Evolutionary conservation across 352 stramenopile species (phyloP), one percentile per base, ranked within the genome.

Genomic region (Globisporangium yorkense): DNA sequence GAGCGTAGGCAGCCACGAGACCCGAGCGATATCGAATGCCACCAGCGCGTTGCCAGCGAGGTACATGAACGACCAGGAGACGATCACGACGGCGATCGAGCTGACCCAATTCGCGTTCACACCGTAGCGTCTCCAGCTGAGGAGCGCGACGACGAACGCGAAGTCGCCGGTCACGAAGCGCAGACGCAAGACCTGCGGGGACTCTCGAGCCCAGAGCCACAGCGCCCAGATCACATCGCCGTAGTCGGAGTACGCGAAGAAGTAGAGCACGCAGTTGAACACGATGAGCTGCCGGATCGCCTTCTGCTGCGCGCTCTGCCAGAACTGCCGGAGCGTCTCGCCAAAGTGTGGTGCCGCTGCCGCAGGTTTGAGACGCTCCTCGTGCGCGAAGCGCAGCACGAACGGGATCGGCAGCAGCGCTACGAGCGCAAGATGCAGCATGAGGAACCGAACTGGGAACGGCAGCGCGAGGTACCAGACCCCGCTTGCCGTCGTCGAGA

Each of bases 251-350:
- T 68, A 39, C 3, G 45, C 52, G 51, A 77, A 80, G 54, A 75
- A 77, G 52, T 66, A 74, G 49, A 80, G 61, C 43, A 72, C 49
- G 52, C 63, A 69, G 60, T 75, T 76, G 61, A 78, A 69, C 8
- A 68, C 62, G 7, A 80, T 51, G 40, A 83, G 63, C 47, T 80
- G 63, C 63, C 71, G 80, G n/a, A 83, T 65, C 18, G 72, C 74
- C n/a, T 67, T 60, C 55, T 79, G 71, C 62, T 79, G 61, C 20
- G 57, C 63, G 13, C 59, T 59, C 29, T 57, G 61, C 53, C 51
- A 66, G 51, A 75, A 64, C 35, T 60, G 58, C 1, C 44, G 59
- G 13, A 57, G 55, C 13, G 65, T 69, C 24, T 57, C 47, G 5
- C 51, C 18, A 5, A 73, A 60, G 24, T 27, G 24, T 27, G 24